Conservation (phyloP, 2,329 filamentous ascomycete genomes). For the Parastagonospora avenae region DNA sequence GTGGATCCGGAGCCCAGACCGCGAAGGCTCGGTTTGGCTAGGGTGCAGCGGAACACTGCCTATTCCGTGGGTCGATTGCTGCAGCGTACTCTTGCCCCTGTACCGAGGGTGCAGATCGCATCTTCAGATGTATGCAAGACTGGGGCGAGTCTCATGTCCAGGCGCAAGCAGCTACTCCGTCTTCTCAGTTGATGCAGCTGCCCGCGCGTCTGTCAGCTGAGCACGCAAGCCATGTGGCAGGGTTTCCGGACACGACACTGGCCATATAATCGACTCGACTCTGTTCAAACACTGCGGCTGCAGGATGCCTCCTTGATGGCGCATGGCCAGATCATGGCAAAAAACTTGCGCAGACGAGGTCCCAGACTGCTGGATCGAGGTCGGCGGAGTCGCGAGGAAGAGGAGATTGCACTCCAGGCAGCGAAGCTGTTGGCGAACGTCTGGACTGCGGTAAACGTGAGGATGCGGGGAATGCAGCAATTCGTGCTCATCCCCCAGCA, state of each 20-base stretch:
- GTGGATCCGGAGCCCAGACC: conserved; percentile 1
- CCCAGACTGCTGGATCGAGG: too few species aligned
- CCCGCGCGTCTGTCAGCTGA: background rate
- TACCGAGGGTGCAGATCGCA: background rate
- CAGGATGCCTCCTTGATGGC: too few species aligned
- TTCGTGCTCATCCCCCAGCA: background rate
- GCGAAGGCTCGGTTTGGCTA: background rate
- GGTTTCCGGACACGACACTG: background rate
- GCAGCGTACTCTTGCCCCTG: background rate
- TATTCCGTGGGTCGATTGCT: background rate
- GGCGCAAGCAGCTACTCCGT: too few species aligned
- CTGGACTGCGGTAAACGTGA: too few species aligned
- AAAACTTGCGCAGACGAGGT: too few species aligned
- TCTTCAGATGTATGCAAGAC: background rate
- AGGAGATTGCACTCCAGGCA: too few species aligned
- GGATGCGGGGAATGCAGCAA: background rate
- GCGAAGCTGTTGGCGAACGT: too few species aligned
- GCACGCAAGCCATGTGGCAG: background rate
- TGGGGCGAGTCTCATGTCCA: background rate
- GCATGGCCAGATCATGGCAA: too few species aligned
- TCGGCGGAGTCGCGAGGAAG: too few species aligned
- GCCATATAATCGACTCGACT: background rate
- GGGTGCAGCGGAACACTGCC: background rate
- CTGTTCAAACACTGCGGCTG: too few species aligned
- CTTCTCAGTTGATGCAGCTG: background rate